These are phyloP conservation scores for Apiospora aurea DNA, from an alignment of 2,329 filamentous ascomycete genomes.

Conservation along the genomic window DNA sequence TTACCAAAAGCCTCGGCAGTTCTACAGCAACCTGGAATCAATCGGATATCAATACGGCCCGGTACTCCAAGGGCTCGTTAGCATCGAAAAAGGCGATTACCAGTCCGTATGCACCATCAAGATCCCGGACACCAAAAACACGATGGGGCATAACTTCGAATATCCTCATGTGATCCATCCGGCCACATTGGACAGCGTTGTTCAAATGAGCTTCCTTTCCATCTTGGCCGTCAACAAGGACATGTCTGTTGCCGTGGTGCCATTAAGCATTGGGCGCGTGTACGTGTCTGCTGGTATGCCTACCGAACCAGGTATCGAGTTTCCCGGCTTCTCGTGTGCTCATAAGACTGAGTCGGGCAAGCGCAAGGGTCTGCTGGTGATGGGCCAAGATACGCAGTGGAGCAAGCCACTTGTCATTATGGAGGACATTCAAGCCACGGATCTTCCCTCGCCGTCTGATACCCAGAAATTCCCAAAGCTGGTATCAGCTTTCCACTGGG, in stretches of 20 bases:
- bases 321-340: not conserved
- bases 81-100: not conserved
- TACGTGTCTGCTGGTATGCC: not conserved
- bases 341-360: not conserved
- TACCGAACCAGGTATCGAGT: not conserved
- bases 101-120: not conserved
- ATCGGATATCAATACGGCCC: not conserved
- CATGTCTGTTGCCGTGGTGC: not conserved
- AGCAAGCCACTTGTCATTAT: not conserved
- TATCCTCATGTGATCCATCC: not conserved
- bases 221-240: not conserved
- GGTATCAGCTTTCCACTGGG: not conserved
- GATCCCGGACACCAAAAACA: not conserved
- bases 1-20: not conserved
- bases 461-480: not conserved
- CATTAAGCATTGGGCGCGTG: not conserved
- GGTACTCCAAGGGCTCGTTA: not conserved
- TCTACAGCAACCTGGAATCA: not conserved
- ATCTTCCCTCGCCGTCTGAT: not conserved
- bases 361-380: not conserved
- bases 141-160: not conserved
- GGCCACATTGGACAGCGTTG: not conserved
- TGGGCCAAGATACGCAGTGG: not conserved
- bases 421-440: not conserved
- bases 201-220: not conserved